A percentile compares a stretch with the other conserved stretches of the same genome.
Conservation (phyloP, 176 grass and related monocot genomes). For the Hordeum marinum region DNA sequence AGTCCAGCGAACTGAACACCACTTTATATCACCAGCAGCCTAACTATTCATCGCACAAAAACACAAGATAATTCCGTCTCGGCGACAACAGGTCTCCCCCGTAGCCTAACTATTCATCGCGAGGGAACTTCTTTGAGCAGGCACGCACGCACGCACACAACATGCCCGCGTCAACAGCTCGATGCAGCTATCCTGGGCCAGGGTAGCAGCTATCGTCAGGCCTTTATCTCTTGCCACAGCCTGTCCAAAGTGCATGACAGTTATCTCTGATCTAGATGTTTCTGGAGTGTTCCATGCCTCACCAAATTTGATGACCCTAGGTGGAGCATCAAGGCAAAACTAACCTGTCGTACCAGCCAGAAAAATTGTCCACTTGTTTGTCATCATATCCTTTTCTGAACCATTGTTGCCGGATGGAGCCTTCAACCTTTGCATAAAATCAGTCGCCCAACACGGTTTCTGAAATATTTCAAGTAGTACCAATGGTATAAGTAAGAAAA, state of each 20-base stretch:
- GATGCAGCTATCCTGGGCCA: background rate
- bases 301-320: background rate
- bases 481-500: background rate
- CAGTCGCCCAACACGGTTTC: background rate
- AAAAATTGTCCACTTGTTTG: background rate
- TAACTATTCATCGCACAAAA: background rate
- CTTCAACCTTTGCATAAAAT: background rate
- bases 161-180: background rate
- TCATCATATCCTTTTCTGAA: slow-evolving; percentile 1
- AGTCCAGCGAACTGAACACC: background rate
- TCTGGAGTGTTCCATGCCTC: background rate
- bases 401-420: background rate
- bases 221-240: background rate
- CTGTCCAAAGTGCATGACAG: background rate
- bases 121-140: background rate
- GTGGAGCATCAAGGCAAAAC: background rate
- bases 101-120: background rate
- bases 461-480: background rate
- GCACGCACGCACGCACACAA: background rate
- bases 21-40: background rate
- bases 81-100: background rate
- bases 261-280: background rate
- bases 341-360: background rate
- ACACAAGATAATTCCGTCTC: background rate
- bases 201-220: background rate